Evolutionary conservation across 1,284 basidiomycete species (phyloP).

Genomic region (Bondarzewia mesenterica): DNA sequence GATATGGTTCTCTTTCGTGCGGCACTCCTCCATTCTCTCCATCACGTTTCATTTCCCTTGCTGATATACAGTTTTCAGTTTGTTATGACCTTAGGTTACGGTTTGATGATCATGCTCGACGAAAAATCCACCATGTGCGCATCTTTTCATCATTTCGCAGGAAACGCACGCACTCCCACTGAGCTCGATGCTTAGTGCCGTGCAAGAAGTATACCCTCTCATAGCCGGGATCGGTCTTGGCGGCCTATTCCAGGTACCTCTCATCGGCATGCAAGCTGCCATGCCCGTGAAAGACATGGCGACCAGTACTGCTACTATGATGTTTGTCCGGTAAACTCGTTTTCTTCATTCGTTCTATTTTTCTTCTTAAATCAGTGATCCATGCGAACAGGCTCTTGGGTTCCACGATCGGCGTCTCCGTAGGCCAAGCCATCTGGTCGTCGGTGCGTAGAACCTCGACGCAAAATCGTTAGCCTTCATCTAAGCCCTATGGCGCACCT

Average conservation of each 20-base stretch:
- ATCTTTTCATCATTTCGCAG: neutral
- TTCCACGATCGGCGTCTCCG: constrained; percentile 66
- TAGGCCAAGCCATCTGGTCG: constrained; percentile 64
- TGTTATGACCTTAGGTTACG: constrained; percentile 52
- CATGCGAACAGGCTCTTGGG: constrained; percentile 47
- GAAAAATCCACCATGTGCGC: constrained; percentile 19
- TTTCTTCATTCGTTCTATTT: constrained; percentile 58
- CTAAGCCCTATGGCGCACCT: too few species aligned
- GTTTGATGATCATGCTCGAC: constrained; percentile 51
- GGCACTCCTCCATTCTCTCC: constrained; percentile 14
- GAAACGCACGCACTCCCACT: too few species aligned
- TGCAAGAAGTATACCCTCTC: constrained; percentile 54
- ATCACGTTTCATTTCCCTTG: too few species aligned
- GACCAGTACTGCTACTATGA: constrained; percentile 62
- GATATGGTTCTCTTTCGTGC: constrained; percentile 51
- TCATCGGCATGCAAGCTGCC: constrained; percentile 69
- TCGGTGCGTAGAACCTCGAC: constrained; percentile 34
- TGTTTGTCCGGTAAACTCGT: constrained; percentile 53
- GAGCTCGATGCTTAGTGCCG: too few species aligned
- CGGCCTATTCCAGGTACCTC: constrained; percentile 57
- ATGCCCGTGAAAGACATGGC: constrained; percentile 82
- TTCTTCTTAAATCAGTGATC: too few species aligned
- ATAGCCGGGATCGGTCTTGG: constrained; percentile 57
- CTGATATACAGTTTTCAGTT: too few species aligned
- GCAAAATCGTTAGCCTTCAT: too few species aligned